Evolutionary conservation across 208 protist species (phyloP).

Genomic region (Leishmania martiniquensis): DNA sequence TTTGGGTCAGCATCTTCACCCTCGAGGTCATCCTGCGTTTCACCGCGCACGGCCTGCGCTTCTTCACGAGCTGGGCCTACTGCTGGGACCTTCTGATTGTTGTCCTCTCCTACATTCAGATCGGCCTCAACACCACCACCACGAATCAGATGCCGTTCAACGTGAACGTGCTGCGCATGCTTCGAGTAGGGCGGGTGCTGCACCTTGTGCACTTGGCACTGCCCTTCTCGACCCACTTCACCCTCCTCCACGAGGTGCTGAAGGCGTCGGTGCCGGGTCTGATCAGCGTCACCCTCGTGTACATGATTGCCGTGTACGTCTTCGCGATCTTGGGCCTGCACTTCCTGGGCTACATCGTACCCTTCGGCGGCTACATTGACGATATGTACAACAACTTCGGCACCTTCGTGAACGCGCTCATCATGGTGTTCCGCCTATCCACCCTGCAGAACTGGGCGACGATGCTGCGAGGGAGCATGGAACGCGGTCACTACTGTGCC

Average conservation of each 20-base stretch:
- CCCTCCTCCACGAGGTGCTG: constrained; percentile 73
- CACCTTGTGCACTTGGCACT: constrained; percentile 53
- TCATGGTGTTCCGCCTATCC: constrained; percentile 87
- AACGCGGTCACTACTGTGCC: constrained; percentile 52
- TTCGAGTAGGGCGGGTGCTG: constrained; percentile 80
- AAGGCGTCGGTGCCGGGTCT: constrained; percentile 63
- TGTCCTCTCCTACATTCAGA: constrained; percentile 81
- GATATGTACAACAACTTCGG: constrained; percentile 87
- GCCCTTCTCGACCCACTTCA: constrained; percentile 57
- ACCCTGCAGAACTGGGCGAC: constrained; percentile 90
- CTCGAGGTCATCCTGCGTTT: constrained; percentile 83
- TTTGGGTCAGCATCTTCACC: constrained; percentile 90
- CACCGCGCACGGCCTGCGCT: constrained; percentile 70
- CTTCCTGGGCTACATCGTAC: constrained; percentile 83
- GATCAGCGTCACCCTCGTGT: constrained; percentile 81
- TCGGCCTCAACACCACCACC: constrained; percentile 65
- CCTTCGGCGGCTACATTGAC: constrained; percentile 77
- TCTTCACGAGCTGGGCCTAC: constrained; percentile 83
- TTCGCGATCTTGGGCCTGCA: constrained; percentile 91
- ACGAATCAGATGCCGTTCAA: constrained; percentile 80
- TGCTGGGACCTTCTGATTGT: constrained; percentile 86
- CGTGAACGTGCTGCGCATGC: constrained; percentile 88
- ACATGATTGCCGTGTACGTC: constrained; percentile 86
- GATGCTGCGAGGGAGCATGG: constrained; percentile 81
- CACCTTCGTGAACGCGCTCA: constrained; percentile 84